Conservation (phyloP, 2,329 filamentous ascomycete genomes). For the Magnaporthales sp. region DNA sequence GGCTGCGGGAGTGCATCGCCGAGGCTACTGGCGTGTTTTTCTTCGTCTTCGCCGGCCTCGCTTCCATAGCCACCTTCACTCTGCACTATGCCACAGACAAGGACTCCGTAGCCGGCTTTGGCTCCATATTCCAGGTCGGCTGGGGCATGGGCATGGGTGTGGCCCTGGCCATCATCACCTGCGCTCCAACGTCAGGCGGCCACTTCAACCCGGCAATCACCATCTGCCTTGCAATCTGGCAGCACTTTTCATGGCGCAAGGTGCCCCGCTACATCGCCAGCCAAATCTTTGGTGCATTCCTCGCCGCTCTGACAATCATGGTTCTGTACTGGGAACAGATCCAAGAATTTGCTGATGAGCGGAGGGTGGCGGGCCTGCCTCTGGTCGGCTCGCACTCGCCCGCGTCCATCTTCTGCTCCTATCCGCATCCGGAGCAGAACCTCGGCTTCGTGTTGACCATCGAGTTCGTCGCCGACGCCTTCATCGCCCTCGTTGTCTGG, state of each 20-base stretch:
- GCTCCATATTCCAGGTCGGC: constrained; percentile 46
- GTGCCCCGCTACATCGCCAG: constrained; percentile 47
- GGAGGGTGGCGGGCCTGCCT: constrained; percentile 22
- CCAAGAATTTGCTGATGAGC: constrained; percentile 15
- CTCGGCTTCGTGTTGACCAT: constrained; percentile 48
- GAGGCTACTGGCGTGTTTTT: constrained; percentile 51
- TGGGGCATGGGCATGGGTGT: constrained; percentile 48
- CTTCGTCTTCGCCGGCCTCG: constrained; percentile 44
- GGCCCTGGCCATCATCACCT: constrained; percentile 49
- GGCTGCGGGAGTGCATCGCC: constrained; percentile 44
- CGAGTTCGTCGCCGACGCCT: constrained; percentile 50
- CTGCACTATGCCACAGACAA: constrained; percentile 31
- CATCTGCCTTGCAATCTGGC: constrained; percentile 37
- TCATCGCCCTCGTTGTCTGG: constrained; percentile 51
- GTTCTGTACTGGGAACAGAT: constrained; percentile 46
- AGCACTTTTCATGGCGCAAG: constrained; percentile 50
- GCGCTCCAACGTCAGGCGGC: constrained; percentile 39
- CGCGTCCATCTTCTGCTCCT: constrained; percentile 45
- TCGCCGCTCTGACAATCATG: constrained; percentile 45
- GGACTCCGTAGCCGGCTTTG: constrained; percentile 19
- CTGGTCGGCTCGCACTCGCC: constrained; percentile 33
- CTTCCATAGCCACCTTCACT: constrained; percentile 41
- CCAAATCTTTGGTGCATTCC: constrained; percentile 47
- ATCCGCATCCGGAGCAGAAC: constrained; percentile 40
- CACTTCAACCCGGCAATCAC: constrained; percentile 47